Evolutionary conservation across 2,329 filamentous ascomycete genomes (phyloP).

Genomic region (Chlorencoelia australis): DNA sequence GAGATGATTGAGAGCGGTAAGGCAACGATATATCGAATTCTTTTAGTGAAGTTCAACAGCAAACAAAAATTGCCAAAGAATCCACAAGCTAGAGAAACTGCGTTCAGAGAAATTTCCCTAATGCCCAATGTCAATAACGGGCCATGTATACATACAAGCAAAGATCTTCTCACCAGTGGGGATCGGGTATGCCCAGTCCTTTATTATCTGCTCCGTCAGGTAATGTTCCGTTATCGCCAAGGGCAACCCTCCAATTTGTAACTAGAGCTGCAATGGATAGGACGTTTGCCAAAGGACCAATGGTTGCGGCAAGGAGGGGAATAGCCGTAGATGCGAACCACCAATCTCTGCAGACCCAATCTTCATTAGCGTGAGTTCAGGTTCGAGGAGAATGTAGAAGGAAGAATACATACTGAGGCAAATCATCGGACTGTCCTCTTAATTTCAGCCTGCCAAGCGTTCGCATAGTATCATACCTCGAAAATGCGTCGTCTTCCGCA

Average conservation of each 20-base stretch:
- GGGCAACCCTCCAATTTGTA: slow-evolving; percentile 47
- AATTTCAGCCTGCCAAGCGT: slow-evolving; percentile 25
- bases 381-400: background rate
- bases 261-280: slow-evolving; percentile 58
- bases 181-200: slow-evolving; percentile 47
- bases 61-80: slow-evolving; percentile 58
- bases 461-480: slow-evolving; percentile 10
- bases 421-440: slow-evolving; percentile 26
- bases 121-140: background rate
- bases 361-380: background rate
- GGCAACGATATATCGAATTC: slow-evolving; percentile 56
- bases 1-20: slow-evolving; percentile 57
- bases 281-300: slow-evolving; percentile 62
- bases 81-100: slow-evolving; percentile 51
- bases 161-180: slow-evolving; percentile 40
- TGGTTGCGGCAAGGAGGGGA: slow-evolving; percentile 54
- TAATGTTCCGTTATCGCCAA: slow-evolving; percentile 36
- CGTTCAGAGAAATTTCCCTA: slow-evolving; percentile 53
- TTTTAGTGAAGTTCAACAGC: slow-evolving; percentile 58
- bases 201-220: slow-evolving; percentile 36
- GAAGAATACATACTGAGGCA: slow-evolving; percentile 23
- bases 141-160: background rate
- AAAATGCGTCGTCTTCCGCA: background rate
- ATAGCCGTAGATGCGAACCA: slow-evolving; percentile 35
- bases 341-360: slow-evolving; percentile 25